Conservation (phyloP, 306 rosid species). For the Urtica urens region DNA sequence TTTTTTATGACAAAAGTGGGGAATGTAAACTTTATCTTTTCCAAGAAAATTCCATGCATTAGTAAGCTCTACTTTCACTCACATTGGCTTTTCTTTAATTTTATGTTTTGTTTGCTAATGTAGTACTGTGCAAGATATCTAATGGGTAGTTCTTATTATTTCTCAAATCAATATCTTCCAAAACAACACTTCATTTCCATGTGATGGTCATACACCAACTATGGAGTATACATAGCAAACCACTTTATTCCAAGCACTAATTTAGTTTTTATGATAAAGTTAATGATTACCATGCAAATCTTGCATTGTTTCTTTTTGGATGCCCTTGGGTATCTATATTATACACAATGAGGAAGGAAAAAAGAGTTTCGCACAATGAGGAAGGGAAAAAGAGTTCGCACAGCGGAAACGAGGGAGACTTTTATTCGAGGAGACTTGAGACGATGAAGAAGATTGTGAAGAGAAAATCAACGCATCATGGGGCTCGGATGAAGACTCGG, state of each 20-base stretch:
- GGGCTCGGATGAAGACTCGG: background rate
- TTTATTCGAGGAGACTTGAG: background rate
- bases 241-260: no score
- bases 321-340: no score
- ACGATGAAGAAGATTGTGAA: background rate
- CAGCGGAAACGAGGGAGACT: background rate
- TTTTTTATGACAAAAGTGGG: constrained; percentile 14
- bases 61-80: constrained; percentile 4
- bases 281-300: no score
- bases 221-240: no score
- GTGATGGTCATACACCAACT: constrained; percentile 10
- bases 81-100: constrained; percentile 8
- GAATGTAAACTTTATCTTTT: constrained; percentile 14
- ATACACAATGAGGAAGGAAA: no score
- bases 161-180: background rate
- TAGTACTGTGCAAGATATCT: background rate
- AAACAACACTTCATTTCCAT: constrained; percentile 2
- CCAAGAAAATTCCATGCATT: constrained; percentile 4
- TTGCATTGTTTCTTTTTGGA: no score
- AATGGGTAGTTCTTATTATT: background rate
- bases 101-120: background rate
- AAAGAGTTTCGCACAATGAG: no score
- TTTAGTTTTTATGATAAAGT: no score
- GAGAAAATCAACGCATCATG: background rate
- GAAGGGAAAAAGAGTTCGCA: background rate